These are phyloP conservation scores for Chenopodium album DNA, from an alignment of 148 eudicot species.

Conservation along the genomic window DNA sequence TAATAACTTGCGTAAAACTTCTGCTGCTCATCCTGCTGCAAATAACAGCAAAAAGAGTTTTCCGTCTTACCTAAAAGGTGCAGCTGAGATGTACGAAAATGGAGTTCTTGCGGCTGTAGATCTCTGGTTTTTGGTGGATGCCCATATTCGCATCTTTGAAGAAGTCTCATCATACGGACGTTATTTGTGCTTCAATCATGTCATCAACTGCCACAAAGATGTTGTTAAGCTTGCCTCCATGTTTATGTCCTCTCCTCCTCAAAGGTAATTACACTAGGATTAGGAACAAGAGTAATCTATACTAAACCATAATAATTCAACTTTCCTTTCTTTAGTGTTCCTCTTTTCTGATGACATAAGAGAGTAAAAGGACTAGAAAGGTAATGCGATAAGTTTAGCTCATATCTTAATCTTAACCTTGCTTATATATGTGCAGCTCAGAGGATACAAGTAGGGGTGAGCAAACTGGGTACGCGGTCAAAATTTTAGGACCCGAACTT, in stretches of 20 bases:
- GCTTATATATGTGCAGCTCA: conserved; percentile 16
- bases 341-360: no score
- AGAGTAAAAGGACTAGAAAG: no score
- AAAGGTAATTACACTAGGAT: conserved; percentile 15
- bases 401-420: neutral
- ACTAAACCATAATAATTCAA: no score
- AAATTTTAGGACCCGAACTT: no score
- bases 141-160: conserved; percentile 59
- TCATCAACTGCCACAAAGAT: conserved; percentile 38
- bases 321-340: no score
- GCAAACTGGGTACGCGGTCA: conserved; percentile 14
- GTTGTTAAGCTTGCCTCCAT: conserved; percentile 42
- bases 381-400: neutral
- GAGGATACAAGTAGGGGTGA: conserved; percentile 43
- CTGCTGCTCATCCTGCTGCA: neutral
- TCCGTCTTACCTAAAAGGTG: conserved; percentile 54
- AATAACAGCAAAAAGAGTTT: neutral
- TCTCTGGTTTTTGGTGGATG: conserved; percentile 49
- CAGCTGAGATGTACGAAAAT: conserved; percentile 68
- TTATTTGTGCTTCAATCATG: conserved; percentile 60
- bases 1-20: neutral
- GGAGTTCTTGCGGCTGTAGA: conserved; percentile 62
- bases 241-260: conserved; percentile 33
- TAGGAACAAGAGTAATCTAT: no score
- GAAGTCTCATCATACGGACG: conserved; percentile 60